These are phyloP conservation scores for Mycena indigotica DNA, from an alignment of 768 basidiomycete genomes.

Conservation along the genomic window DNA sequence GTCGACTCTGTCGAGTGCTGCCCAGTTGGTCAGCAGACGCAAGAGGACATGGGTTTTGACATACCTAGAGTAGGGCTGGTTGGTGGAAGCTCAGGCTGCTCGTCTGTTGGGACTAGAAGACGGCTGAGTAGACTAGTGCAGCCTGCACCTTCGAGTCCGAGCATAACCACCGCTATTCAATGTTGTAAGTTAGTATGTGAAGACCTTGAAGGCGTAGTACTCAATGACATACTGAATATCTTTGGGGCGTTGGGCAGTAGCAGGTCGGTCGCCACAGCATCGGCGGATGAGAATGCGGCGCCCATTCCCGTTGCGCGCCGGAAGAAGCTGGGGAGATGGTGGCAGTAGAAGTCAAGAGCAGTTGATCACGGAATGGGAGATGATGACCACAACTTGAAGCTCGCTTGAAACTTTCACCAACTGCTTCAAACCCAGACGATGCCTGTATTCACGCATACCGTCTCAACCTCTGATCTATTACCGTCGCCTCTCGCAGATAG, in stretches of 20 bases:
- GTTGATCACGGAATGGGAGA: too few relatives aligned
- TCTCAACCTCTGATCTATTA: too few relatives aligned
- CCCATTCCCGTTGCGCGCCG: too few relatives aligned
- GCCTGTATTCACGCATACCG: too few relatives aligned
- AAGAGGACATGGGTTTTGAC: neutral
- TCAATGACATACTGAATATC: slow-evolving; percentile 1
- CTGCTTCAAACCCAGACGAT: too few relatives aligned
- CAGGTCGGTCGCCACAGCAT: neutral
- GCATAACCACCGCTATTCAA: neutral
- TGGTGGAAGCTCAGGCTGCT: neutral
- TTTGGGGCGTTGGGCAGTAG: neutral
- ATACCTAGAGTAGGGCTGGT: neutral
- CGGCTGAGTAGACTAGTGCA: neutral
- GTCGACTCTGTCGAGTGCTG: neutral
- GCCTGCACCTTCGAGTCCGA: neutral
- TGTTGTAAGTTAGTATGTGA: neutral
- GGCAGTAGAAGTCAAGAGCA: too few relatives aligned
- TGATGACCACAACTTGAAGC: too few relatives aligned
- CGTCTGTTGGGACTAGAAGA: neutral
- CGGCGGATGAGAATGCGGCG: neutral
- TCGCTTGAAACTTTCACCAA: too few relatives aligned
- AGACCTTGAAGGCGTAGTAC: neutral
- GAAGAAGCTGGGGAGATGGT: too few relatives aligned
- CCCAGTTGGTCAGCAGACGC: neutral
- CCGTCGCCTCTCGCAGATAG: too few relatives aligned